Conservation (phyloP, 2,329 filamentous ascomycete genomes). For the Cercospora sp. region DNA sequence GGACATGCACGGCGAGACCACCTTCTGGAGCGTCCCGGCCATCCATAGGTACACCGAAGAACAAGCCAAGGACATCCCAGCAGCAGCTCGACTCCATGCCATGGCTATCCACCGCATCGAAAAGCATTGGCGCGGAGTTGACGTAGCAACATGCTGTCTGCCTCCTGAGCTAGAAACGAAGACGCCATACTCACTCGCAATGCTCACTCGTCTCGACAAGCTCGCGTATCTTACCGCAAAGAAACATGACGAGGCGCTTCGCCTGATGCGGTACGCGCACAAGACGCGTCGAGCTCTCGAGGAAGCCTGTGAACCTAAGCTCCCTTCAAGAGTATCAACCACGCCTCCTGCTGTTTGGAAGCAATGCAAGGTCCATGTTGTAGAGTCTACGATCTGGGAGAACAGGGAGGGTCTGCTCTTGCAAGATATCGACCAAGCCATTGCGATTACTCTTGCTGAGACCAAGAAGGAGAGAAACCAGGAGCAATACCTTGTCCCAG, state of each 20-base stretch:
- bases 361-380: not conserved
- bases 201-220: not conserved
- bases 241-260: not conserved
- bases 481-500: not conserved
- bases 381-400: not conserved
- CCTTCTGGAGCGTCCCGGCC: not conserved
- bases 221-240: not conserved
- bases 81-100: not conserved
- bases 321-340: not conserved
- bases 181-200: conserved; percentile 19
- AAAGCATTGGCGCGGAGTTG: conserved; percentile 5
- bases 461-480: not conserved
- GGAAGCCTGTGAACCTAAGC: not conserved
- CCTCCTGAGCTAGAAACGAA: conserved; percentile 8
- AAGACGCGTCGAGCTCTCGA: not conserved
- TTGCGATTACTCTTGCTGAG: not conserved
- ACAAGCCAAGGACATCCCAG: not conserved
- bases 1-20: not conserved
- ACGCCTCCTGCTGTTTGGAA: not conserved
- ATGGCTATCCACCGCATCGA: not conserved
- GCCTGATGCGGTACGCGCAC: not conserved
- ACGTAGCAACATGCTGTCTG: not conserved
- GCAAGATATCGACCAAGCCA: not conserved
- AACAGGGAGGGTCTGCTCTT: not conserved
- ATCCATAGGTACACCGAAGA: not conserved